Percentiles rank a stretch among this genome's conserved stretches.
Evolutionary conservation across 345 rosid species (phyloP).

Genomic region (Microthlaspi erraticum): DNA sequence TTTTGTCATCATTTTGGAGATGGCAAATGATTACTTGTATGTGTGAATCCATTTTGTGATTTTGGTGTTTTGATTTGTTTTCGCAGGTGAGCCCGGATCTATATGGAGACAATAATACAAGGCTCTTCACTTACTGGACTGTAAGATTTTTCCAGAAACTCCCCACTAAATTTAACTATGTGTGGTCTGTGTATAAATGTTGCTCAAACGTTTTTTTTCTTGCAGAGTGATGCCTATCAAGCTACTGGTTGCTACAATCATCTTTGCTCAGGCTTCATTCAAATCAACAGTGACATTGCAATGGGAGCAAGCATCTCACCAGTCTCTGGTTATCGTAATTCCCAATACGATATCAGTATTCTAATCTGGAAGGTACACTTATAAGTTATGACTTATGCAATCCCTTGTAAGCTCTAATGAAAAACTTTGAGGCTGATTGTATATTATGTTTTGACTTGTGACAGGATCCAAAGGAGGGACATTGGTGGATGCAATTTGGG

Average conservation of each 20-base stretch:
- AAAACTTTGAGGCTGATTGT: neutral
- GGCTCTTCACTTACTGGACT: conserved; percentile 99
- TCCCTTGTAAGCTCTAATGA: neutral
- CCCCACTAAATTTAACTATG: neutral
- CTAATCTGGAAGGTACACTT: conserved; percentile 91
- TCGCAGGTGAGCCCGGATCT: conserved; percentile 96
- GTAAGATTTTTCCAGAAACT: conserved; percentile 53
- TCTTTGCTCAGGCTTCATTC: conserved; percentile 95
- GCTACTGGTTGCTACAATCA: conserved; percentile 99
- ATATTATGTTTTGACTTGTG: neutral
- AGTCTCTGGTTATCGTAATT: conserved; percentile 75
- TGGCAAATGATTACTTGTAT: neutral
- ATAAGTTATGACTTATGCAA: neutral
- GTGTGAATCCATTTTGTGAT: neutral
- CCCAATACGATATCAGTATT: conserved; percentile 94
- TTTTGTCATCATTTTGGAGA: conserved; percentile 2
- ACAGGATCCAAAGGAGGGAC: conserved; percentile 97
- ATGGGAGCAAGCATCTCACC: conserved; percentile 99
- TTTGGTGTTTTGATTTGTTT: conserved; percentile 16
- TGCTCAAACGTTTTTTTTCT: conserved; percentile 15
- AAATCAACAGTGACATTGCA: conserved; percentile 88
- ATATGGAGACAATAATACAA: conserved; percentile 97
- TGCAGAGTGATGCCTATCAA: conserved; percentile 97
- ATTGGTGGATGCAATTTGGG: conserved; percentile 99
- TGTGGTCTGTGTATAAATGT: neutral